Conservation (phyloP, 228 moss, liverwort and hornwort species). For the Sphagnum magellanicum region DNA sequence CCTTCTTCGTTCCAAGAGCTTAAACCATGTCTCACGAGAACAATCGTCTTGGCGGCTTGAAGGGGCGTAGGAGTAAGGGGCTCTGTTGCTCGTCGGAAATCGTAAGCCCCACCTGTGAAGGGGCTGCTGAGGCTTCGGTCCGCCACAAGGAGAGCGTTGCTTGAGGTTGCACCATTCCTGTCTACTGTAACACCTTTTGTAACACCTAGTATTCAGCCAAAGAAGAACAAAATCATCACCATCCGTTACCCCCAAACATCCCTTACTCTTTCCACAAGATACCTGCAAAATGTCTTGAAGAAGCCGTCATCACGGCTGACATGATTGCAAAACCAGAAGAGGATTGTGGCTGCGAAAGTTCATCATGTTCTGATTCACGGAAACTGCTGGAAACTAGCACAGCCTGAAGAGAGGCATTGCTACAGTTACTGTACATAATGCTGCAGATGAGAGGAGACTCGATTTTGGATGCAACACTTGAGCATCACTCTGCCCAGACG, state of each 20-base stretch:
- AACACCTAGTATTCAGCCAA: conserved; percentile 10
- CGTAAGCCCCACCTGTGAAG: conserved; percentile 67
- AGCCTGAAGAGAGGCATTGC: too few species aligned
- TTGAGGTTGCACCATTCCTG: conserved; percentile 16
- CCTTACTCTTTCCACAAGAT: background rate
- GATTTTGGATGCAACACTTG: background rate
- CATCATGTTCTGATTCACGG: background rate
- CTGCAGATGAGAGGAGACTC: background rate
- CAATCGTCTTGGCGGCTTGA: conserved; percentile 48
- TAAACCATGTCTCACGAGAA: conserved; percentile 81
- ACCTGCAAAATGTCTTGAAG: background rate
- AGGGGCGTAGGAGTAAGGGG: conserved; percentile 38
- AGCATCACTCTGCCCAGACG: background rate
- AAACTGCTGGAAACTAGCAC: background rate
- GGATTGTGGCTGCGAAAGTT: background rate
- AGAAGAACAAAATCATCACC: background rate
- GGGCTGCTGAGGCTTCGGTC: conserved; percentile 22
- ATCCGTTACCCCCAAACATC: background rate
- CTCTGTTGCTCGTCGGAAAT: conserved; percentile 48
- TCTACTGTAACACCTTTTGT: conserved; percentile 10
- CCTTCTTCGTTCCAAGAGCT: conserved; percentile 80
- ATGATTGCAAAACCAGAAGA: background rate
- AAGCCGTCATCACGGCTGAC: background rate
- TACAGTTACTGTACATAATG: too few species aligned
- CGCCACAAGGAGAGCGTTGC: conserved; percentile 20